A percentile compares a stretch with the other conserved stretches of the same genome.
Evolutionary conservation across 1,139 yeast genomes (phyloP).

Genomic region (Kazachstania sp.): DNA sequence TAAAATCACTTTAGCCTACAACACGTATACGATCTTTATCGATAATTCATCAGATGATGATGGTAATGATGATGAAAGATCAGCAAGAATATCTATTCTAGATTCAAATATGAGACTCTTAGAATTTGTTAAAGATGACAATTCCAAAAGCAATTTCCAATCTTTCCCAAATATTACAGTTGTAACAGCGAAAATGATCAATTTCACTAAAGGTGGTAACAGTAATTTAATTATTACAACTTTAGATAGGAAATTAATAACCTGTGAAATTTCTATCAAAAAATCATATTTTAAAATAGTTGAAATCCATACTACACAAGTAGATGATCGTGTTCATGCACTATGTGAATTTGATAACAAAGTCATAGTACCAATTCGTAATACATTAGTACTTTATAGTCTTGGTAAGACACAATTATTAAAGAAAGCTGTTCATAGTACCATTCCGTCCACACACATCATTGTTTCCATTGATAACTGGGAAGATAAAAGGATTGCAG

Average conservation of each 20-base stretch:
- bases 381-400: slow-evolving; percentile 53
- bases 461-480: slow-evolving; percentile 44
- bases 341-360: slow-evolving; percentile 52
- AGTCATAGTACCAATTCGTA: slow-evolving; percentile 52
- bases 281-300: slow-evolving; percentile 30
- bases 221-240: slow-evolving; percentile 38
- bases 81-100: slow-evolving; percentile 4
- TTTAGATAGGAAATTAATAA: slow-evolving; percentile 14
- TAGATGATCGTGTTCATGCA: slow-evolving; percentile 44
- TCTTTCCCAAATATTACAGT: slow-evolving; percentile 8
- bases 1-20: slow-evolving; percentile 7
- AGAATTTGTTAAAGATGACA: background rate
- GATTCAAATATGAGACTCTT: slow-evolving; percentile 1
- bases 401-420: slow-evolving; percentile 74
- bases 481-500: slow-evolving; percentile 51
- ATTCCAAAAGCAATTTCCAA: slow-evolving; percentile 1
- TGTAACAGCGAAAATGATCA: slow-evolving; percentile 12
- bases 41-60: slow-evolving; percentile 8
- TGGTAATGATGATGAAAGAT: background rate
- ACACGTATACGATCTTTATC: slow-evolving; percentile 2
- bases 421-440: slow-evolving; percentile 46
- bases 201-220: slow-evolving; percentile 18
- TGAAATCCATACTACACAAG: slow-evolving; percentile 54
- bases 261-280: slow-evolving; percentile 14
- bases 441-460: slow-evolving; percentile 34